Evolutionary conservation across 2,329 filamentous ascomycete species (phyloP).

Genomic region (Didymella pinodella): DNA sequence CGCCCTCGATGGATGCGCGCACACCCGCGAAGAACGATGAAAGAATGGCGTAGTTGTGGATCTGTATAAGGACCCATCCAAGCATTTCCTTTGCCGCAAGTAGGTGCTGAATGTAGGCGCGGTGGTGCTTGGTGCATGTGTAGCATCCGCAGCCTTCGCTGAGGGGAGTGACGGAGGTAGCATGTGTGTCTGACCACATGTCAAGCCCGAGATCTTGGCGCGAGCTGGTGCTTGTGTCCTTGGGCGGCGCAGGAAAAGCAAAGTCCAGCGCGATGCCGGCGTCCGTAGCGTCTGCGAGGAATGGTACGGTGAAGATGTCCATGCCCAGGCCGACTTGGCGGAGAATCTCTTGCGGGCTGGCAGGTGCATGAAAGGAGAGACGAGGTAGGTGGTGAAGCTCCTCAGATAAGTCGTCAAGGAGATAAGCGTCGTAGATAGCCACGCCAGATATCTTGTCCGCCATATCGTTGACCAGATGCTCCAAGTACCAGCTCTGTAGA

Average conservation of each 20-base stretch:
- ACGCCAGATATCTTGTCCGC: constrained; percentile 66
- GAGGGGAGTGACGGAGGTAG: constrained; percentile 70
- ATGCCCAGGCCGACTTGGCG: constrained; percentile 77
- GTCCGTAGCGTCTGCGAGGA: constrained; percentile 78
- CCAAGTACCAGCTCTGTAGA: constrained; percentile 81
- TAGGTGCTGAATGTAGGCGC: constrained; percentile 87
- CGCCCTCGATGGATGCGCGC: constrained; percentile 67
- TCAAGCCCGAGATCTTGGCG: constrained; percentile 70
- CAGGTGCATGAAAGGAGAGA: constrained; percentile 74
- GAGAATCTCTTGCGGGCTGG: constrained; percentile 78
- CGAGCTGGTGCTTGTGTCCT: constrained; percentile 19
- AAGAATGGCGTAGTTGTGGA: constrained; percentile 85
- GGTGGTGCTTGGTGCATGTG: constrained; percentile 81
- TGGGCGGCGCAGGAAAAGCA: constrained; percentile 65
- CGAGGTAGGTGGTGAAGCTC: constrained; percentile 71
- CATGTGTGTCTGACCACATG: constrained; percentile 73
- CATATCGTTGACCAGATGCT: constrained; percentile 72
- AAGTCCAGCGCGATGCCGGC: constrained; percentile 86
- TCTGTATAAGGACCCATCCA: constrained; percentile 88
- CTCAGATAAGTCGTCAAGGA: constrained; percentile 72
- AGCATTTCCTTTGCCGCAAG: constrained; percentile 95
- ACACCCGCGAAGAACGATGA: constrained; percentile 76
- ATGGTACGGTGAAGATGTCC: constrained; percentile 81
- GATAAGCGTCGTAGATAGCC: constrained; percentile 77
- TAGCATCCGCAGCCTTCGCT: constrained; percentile 75